Conservation (phyloP, 345 rosid genomes). For the Aethionema arabicum region DNA sequence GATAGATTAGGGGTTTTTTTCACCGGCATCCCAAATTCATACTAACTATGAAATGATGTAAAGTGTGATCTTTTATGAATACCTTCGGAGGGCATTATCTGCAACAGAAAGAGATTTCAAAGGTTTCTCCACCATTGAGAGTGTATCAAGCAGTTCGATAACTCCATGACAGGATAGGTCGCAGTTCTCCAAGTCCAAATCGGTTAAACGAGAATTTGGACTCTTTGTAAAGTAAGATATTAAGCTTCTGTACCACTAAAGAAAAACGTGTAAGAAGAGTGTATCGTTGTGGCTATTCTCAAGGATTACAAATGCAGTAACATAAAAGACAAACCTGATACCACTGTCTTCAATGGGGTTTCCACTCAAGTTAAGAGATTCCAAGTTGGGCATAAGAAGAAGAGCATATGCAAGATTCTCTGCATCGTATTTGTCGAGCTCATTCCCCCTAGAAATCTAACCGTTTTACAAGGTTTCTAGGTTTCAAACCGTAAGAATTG, state of each 20-base stretch:
- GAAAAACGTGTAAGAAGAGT: slow-evolving; percentile 32
- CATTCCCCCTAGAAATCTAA: slow-evolving; percentile 57
- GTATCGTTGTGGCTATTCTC: slow-evolving; percentile 6
- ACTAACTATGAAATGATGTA: slow-evolving; percentile 3
- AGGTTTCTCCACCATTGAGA: slow-evolving; percentile 50
- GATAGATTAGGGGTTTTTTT: too few relatives aligned
- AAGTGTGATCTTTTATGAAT: not conserved
- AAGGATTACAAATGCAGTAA: slow-evolving; percentile 19
- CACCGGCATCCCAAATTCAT: too few relatives aligned
- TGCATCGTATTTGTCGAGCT: slow-evolving; percentile 61
- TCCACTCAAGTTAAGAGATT: slow-evolving; percentile 72
- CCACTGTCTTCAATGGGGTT: slow-evolving; percentile 80
- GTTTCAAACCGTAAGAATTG: slow-evolving; percentile 12
- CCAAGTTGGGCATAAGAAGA: slow-evolving; percentile 66
- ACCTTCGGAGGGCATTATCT: slow-evolving; percentile 85
- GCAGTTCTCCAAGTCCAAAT: slow-evolving; percentile 70
- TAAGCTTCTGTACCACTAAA: slow-evolving; percentile 58
- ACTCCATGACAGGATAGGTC: slow-evolving; percentile 71
- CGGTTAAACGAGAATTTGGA: slow-evolving; percentile 47
- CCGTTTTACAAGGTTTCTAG: slow-evolving; percentile 25
- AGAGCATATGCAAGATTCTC: slow-evolving; percentile 57
- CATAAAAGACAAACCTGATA: slow-evolving; percentile 53
- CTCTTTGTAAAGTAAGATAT: slow-evolving; percentile 60
- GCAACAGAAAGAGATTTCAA: slow-evolving; percentile 64
- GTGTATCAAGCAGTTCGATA: slow-evolving; percentile 50